These are phyloP conservation scores for Chlorella sp. DNA, from an alignment of 139 green algal species.

Conservation along the genomic window DNA sequence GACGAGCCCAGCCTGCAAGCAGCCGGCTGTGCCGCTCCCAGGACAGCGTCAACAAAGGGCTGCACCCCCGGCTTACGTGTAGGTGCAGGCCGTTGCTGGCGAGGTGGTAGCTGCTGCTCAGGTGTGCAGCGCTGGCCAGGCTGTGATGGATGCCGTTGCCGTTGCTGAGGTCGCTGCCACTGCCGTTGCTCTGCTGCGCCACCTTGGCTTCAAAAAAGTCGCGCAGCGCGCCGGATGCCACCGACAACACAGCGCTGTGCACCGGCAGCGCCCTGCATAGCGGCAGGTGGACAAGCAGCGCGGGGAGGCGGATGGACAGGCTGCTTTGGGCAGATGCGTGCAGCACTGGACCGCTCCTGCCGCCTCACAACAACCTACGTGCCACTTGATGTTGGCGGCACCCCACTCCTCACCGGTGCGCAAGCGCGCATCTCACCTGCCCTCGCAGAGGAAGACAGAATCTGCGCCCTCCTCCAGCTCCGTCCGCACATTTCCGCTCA, in stretches of 20 bases:
- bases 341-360: too few species aligned
- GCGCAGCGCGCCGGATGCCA: neutral
- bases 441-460: constrained; percentile 7
- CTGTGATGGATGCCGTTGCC: neutral
- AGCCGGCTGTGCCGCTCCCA: neutral
- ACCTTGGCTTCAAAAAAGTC: neutral
- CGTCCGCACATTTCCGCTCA: neutral
- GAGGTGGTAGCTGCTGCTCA: too few species aligned
- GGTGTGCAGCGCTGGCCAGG: neutral
- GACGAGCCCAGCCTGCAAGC: neutral
- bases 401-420: too few species aligned
- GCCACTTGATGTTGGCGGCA: too few species aligned
- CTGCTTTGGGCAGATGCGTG: too few species aligned
- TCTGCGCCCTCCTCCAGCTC: neutral
- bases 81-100: neutral
- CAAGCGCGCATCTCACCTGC: too few species aligned
- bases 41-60: neutral
- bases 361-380: too few species aligned
- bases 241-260: neutral
- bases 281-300: too few species aligned
- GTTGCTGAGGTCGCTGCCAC: neutral
- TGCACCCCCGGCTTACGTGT: neutral
- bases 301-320: too few species aligned
- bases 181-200: neutral
- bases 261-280: neutral